phyloP scores from a whole-genome alignment of 2,329 filamentous ascomycete species.

The Fusarium nelsonii region DNA sequence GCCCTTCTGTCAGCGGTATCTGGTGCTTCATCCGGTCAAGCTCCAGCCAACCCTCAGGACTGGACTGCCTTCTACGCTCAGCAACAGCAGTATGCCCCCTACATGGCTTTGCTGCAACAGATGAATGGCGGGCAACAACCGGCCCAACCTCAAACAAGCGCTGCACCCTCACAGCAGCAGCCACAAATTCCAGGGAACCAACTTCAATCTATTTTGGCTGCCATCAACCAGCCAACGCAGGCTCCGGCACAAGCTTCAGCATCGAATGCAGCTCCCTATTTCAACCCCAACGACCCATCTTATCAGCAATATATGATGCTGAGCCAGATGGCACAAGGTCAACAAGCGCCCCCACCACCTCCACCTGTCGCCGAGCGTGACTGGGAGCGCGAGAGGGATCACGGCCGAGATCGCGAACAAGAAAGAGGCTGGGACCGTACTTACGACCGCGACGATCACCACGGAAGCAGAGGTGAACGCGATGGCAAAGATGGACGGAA shows the following conservation, averaged over 20 bases:
- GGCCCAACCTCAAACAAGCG: slow-evolving; percentile 23
- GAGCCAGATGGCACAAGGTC: slow-evolving; percentile 54
- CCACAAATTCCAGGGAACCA: slow-evolving; percentile 54
- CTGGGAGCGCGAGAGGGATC: slow-evolving; percentile 41
- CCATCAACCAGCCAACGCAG: slow-evolving; percentile 55
- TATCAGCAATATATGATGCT: slow-evolving; percentile 58
- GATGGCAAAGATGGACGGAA: slow-evolving; percentile 56
- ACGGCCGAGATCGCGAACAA: slow-evolving; percentile 49
- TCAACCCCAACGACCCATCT: slow-evolving; percentile 56
- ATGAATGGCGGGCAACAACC: slow-evolving; percentile 53
- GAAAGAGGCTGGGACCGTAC: slow-evolving; percentile 41
- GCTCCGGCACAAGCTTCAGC: slow-evolving; percentile 41
- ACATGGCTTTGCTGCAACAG: slow-evolving; percentile 59
- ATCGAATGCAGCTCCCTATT: slow-evolving; percentile 42
- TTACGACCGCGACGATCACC: slow-evolving; percentile 51
- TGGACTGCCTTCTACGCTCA: slow-evolving; percentile 59
- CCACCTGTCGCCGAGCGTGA: slow-evolving; percentile 52
- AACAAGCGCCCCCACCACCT: slow-evolving; percentile 44
- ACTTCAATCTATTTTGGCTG: slow-evolving; percentile 60
- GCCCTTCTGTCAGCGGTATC: slow-evolving; percentile 45
- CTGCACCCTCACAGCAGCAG: slow-evolving; percentile 43
- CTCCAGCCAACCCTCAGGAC: slow-evolving; percentile 49
- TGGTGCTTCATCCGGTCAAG: slow-evolving; percentile 34
- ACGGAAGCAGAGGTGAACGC: slow-evolving; percentile 50
- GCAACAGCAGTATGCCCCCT: slow-evolving; percentile 57